These are phyloP conservation scores for Daldinia bambusicola DNA, from an alignment of 495 filamentous ascomycete species.

Conservation along the genomic window DNA sequence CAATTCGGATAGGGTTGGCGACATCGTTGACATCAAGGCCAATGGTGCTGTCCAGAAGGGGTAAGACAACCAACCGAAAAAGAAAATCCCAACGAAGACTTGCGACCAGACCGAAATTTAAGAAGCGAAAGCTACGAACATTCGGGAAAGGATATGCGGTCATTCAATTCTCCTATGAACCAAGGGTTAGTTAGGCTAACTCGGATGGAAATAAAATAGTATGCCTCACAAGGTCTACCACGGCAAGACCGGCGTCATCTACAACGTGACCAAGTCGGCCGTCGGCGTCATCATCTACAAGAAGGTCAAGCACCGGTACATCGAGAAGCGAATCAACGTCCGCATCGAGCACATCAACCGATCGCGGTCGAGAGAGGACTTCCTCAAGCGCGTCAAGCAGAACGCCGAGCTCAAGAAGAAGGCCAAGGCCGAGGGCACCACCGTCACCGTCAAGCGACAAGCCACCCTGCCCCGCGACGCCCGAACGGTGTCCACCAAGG, in stretches of 20 bases:
- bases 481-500: conserved; percentile 77
- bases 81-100: conserved; percentile 13
- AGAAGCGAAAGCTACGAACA: conserved; percentile 24
- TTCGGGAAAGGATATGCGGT: conserved; percentile 7
- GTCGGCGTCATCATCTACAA: conserved; percentile 99
- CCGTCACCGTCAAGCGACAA: conserved; percentile 91
- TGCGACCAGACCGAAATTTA: conserved; percentile 22
- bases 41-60: conserved; percentile 99
- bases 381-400: conserved; percentile 94
- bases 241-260: conserved; percentile 97
- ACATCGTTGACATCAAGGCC: conserved; percentile 95
- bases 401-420: conserved; percentile 91
- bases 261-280: conserved; percentile 96
- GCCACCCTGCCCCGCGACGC: conserved; percentile 81
- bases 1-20: conserved; percentile 77
- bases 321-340: conserved; percentile 99
- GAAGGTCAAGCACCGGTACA: conserved; percentile 95
- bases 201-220: conserved; percentile 66
- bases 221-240: conserved; percentile 99
- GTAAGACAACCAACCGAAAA: conserved; percentile 62
- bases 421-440: conserved; percentile 87
- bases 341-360: conserved; percentile 96
- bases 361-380: conserved; percentile 93
- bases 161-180: neutral
- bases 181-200: conserved; percentile 21